These are phyloP conservation scores for Suillus americanus DNA, from an alignment of 768 basidiomycete species.

Conservation along the genomic window DNA sequence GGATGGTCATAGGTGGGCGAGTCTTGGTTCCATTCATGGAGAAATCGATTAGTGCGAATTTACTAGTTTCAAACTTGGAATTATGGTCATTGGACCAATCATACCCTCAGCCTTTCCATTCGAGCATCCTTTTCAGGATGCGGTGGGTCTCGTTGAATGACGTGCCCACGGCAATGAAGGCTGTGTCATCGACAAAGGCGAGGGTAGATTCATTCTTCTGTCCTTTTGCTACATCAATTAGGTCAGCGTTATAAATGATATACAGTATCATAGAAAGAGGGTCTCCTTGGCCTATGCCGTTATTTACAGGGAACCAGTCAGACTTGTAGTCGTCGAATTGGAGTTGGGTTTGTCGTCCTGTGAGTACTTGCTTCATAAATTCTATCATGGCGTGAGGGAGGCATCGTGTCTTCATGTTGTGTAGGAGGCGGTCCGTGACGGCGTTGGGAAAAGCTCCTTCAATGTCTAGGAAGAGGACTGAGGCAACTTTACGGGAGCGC, in stretches of 20 bases:
- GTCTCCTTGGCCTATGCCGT: slow-evolving; percentile 29
- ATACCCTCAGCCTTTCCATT: slow-evolving; percentile 4
- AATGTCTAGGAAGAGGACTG: no score
- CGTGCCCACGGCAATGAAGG: slow-evolving; percentile 14
- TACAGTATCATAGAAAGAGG: slow-evolving; percentile 25
- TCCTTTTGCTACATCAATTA: slow-evolving; percentile 14
- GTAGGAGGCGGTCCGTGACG: no score
- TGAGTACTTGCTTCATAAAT: slow-evolving; percentile 16
- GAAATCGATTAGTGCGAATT: slow-evolving; percentile 12
- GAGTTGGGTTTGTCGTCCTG: slow-evolving; percentile 18
- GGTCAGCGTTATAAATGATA: slow-evolving; percentile 22
- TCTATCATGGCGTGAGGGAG: slow-evolving; percentile 19
- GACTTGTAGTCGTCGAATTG: slow-evolving; percentile 30
- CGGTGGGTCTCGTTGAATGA: slow-evolving; percentile 18
- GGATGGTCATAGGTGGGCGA: not conserved
- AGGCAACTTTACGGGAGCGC: no score
- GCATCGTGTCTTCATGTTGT: not conserved
- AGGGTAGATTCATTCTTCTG: not conserved
- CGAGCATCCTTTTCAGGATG: slow-evolving; percentile 10
- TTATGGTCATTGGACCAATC: slow-evolving; percentile 17
- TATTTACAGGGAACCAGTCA: slow-evolving; percentile 10
- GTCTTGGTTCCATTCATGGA: not conserved
- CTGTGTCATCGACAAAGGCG: slow-evolving; percentile 28
- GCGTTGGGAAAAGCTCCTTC: no score
- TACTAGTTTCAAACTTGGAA: slow-evolving; percentile 16